Evolutionary conservation across 768 basidiomycete species (phyloP).

Genomic region (Podaxis sp.): DNA sequence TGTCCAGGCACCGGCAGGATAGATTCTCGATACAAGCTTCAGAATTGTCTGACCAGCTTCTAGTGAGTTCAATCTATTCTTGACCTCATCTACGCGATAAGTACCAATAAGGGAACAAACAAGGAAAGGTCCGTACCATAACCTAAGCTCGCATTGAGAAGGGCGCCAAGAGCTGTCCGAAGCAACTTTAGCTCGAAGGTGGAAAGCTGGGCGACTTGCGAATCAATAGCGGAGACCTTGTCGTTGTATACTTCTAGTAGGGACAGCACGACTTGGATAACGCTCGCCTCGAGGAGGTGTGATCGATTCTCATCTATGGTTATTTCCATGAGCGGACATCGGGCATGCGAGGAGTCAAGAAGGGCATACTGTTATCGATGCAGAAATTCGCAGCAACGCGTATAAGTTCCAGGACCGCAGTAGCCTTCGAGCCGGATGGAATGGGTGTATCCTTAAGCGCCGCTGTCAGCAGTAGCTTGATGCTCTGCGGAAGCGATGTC

Average conservation of each 20-base stretch:
- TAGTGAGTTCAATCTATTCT: conserved; percentile 61
- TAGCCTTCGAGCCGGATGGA: conserved; percentile 43
- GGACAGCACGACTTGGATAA: conserved; percentile 65
- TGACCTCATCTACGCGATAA: conserved; percentile 59
- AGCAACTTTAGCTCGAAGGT: conserved; percentile 68
- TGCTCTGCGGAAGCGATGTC: conserved; percentile 60
- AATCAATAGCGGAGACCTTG: conserved; percentile 32
- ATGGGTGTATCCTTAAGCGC: conserved; percentile 49
- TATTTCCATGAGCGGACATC: background rate
- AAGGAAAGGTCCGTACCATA: conserved; percentile 51
- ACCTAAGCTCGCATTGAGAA: conserved; percentile 75
- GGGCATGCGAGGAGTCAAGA: background rate
- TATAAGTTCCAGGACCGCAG: conserved; percentile 64
- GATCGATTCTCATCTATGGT: conserved; percentile 71
- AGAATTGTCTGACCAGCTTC: conserved; percentile 70
- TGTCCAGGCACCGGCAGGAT: conserved; percentile 72
- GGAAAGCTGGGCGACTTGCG: conserved; percentile 30
- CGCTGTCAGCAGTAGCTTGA: conserved; percentile 57
- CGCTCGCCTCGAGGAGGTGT: conserved; percentile 63
- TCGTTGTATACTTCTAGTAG: conserved; percentile 71
- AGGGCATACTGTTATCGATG: conserved; percentile 70
- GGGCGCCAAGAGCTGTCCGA: conserved; percentile 74
- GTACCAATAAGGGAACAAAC: background rate
- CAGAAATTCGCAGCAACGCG: conserved; percentile 82
- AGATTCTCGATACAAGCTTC: conserved; percentile 64